Evolutionary conservation across 306 rosid genomes (phyloP).

Genomic region (Phaseolus lunatus): DNA sequence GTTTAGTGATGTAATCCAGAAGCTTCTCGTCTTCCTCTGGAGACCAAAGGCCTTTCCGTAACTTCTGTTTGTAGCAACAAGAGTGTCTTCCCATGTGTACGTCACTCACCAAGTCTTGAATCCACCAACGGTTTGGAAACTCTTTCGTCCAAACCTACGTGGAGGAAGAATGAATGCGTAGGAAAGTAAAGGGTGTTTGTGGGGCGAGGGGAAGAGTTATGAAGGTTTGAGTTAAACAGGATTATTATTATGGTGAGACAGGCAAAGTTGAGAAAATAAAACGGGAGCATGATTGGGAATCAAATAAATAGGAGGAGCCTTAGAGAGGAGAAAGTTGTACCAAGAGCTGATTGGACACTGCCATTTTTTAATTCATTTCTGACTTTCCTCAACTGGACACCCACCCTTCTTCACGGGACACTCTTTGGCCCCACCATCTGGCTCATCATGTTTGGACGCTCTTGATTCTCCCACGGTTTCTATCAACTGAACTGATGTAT

Average conservation of each 20-base stretch:
- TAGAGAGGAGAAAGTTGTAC: conserved; percentile 51
- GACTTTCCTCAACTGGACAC: conserved; percentile 40
- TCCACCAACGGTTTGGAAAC: conserved; percentile 48
- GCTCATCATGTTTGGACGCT: conserved; percentile 51
- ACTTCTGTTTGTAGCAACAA: conserved; percentile 95
- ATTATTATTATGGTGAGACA: conserved; percentile 26
- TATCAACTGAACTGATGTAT: conserved; percentile 13
- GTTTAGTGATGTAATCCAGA: conserved; percentile 75
- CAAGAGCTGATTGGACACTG: conserved; percentile 51
- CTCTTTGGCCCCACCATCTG: conserved; percentile 44
- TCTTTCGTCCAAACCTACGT: conserved; percentile 35
- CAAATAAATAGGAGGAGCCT: conserved; percentile 69
- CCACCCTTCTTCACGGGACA: conserved; percentile 46
- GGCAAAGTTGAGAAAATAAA: conserved; percentile 66
- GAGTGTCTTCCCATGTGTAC: conserved; percentile 97
- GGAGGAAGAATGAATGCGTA: conserved; percentile 4
- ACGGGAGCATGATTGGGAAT: conserved; percentile 71
- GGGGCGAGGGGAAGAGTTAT: conserved; percentile 21
- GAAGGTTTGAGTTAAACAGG: conserved; percentile 13
- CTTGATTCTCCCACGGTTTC: conserved; percentile 38
- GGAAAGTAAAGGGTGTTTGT: conserved; percentile 51
- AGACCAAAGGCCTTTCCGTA: conserved; percentile 97
- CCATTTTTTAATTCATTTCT: conserved; percentile 33
- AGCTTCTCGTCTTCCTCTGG: conserved; percentile 99
- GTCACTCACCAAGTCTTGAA: conserved; percentile 13